Base-by-base conservation (phyloP, 306 rosid genomes). In the Medicago arabica region DNA sequence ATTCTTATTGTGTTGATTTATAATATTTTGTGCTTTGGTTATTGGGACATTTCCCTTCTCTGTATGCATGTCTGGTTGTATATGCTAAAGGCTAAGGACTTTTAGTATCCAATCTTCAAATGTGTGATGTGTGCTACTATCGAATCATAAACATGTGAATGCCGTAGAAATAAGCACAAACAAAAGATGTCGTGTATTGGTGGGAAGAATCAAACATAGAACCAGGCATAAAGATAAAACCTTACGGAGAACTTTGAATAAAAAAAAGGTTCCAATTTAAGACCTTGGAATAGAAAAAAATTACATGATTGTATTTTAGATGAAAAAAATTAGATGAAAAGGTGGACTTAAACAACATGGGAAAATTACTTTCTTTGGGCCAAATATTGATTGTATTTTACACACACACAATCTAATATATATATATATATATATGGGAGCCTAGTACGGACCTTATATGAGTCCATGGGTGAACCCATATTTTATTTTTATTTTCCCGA, bases 1-100 rank as follows among this genome's bases (percentile, higher is more conserved):
- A 65, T 74, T 72, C 41, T 64, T 63, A 39, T 38, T 75, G 62
- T 39, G 41, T 72, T 49, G 10, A 17, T 51, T 77, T 12, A 40
- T 40, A 72, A 60, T 17, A 57, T 18, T 21, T 54, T 59, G 15
- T 38, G 28, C 28, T 54, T 21, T 18, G 28, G 17, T 17, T 41
- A 57, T 44, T 50, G 18, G 65, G 12, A 12, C 15, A 46, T 34
- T 39, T 61, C 51, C 49, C 44, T 40, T 34, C 39, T 3, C 43
- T 59, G 43, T 76, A 6, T 71, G 43, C 47, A 0, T 71, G 62
- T 40, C 21, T 58, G 53, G 25, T 65, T 70, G 8, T 28, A 49
- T 28, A 55, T 53, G 21, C 41, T 61, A 60, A 75, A 63, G 50
- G 59, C 64, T 31, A 50, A 57, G 50, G 65, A 51, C 46, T 19